phyloP scores from a whole-genome alignment of 2,329 filamentous ascomycete genomes.

The Diaporthe citriasiana region DNA sequence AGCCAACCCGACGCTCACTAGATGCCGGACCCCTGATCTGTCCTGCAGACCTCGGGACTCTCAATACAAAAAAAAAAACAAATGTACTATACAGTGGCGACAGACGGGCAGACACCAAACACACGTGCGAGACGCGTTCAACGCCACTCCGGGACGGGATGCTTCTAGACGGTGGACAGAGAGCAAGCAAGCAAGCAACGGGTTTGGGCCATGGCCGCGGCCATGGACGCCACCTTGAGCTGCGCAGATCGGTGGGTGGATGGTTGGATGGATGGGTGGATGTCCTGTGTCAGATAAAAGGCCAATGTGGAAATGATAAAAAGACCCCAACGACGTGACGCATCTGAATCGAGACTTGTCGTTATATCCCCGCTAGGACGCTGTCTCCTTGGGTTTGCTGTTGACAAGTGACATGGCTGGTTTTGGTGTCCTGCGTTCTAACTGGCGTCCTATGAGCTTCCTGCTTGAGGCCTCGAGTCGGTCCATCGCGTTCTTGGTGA shows the following conservation, averaged over 20 bases:
- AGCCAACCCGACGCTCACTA: conserved; percentile 91
- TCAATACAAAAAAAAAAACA: neutral
- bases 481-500: neutral
- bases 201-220: neutral
- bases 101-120: conserved; percentile 13
- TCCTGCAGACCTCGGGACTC: neutral
- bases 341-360: conserved; percentile 1
- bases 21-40: conserved; percentile 43
- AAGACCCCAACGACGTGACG: neutral
- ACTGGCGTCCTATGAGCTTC: neutral
- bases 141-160: conserved; percentile 28
- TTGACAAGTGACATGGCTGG: neutral
- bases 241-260: neutral
- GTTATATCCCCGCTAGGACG: neutral
- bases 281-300: conserved; percentile 35
- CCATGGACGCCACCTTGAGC: conserved; percentile 3
- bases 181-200: neutral
- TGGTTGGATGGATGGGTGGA: neutral
- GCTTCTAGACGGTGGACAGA: conserved; percentile 28
- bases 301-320: conserved; percentile 32
- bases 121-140: conserved; percentile 11
- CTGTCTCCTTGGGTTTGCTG: neutral
- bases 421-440: too few relatives aligned
- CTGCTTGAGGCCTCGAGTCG: neutral
- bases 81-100: conserved; percentile 30